Evolutionary conservation across 208 protist genomes (phyloP), one percentile per base, ranked within the genome.

Genomic region (Leishmania arabica): DNA sequence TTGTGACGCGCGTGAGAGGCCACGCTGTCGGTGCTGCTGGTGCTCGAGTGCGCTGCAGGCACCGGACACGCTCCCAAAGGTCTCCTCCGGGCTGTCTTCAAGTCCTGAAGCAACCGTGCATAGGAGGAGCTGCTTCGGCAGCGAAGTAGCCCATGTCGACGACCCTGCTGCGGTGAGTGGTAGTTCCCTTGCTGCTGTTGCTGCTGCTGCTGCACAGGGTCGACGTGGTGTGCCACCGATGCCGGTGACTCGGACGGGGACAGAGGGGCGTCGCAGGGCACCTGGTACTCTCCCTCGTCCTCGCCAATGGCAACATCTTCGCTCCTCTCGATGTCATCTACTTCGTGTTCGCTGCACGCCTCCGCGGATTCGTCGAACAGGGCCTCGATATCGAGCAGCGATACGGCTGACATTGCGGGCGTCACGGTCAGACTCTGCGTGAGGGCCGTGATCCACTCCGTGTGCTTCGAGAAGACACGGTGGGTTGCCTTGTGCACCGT

Each of bases 401-500:
- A 81, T 37, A 27, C 73, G 34, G 77, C 81, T 45, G 53, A 69
- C 47, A 86, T 73, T 0, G 77, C 84, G 2, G 88, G 78, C 7
- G 85, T 78, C 49, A 92, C 87, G 0, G 84, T 79, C 58, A 97
- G 66, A 19, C 85, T 68, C 75, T 82, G 79, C 81, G 87, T 58
- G 34, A 86, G 66, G 21, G 86, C 88, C 42, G 49, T 42, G 37
- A 95, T 42, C 86, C 86, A 89, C 49, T 84, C 76, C 8, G 77
- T 84, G 66, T 84, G 83, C 69, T 34, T 76, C 75, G 27, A 70
- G 58, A 89, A 97, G 69, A 83, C 86, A 37, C 19, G 47, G 56
- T 95, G 91, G 24, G 90, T 94, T 8, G 84, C 86, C 60, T 93
- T 88, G 62, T 96, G 94, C 54, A 97, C 93, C 71, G 90, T 93